Conservation (phyloP, 352 stramenopile genomes). For the Phytophthora tubulina region DNA sequence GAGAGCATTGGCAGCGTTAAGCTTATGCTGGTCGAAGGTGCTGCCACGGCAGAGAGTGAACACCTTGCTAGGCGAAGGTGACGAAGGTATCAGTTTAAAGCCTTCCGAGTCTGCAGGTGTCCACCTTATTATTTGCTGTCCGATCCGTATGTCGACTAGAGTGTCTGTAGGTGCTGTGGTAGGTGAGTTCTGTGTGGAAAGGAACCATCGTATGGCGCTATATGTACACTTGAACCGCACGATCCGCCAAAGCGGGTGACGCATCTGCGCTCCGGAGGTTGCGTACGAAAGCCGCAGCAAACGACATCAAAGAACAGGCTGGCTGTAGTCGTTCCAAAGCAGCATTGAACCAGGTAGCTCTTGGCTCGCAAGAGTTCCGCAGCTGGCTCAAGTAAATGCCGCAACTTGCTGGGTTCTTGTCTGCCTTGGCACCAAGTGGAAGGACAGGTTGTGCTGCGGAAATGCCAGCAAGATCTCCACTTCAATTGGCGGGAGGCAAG, state of each 20-base stretch:
- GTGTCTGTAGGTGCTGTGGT: too few relatives aligned
- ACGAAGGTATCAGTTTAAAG: conserved; percentile 13
- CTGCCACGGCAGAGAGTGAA: conserved; percentile 19
- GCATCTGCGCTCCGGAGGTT: conserved; percentile 25
- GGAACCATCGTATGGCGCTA: conserved; percentile 12
- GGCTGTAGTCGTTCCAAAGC: conserved; percentile 3
- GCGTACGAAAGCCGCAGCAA: conserved; percentile 22
- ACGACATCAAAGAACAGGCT: conserved; percentile 22
- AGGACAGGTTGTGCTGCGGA: conserved; percentile 3
- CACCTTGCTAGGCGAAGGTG: not conserved
- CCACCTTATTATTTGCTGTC: conserved; percentile 10
- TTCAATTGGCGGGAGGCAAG: not conserved
- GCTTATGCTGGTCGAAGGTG: too few relatives aligned
- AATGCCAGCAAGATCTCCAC: not conserved
- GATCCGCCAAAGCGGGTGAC: not conserved
- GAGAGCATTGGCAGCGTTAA: not conserved
- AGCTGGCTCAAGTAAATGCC: conserved; percentile 5
- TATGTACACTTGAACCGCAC: not conserved
- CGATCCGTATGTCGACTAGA: conserved; percentile 18
- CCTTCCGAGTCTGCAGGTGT: conserved; percentile 13
- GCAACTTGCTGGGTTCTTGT: conserved; percentile 11
- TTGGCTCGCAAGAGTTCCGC: not conserved
- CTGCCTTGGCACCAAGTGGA: conserved; percentile 7
- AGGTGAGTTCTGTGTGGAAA: conserved; percentile 16
- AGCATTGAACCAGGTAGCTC: not conserved